These are phyloP conservation scores for Antarctomyces pellizariae DNA, from an alignment of 495 filamentous ascomycete genomes.

Conservation along the genomic window DNA sequence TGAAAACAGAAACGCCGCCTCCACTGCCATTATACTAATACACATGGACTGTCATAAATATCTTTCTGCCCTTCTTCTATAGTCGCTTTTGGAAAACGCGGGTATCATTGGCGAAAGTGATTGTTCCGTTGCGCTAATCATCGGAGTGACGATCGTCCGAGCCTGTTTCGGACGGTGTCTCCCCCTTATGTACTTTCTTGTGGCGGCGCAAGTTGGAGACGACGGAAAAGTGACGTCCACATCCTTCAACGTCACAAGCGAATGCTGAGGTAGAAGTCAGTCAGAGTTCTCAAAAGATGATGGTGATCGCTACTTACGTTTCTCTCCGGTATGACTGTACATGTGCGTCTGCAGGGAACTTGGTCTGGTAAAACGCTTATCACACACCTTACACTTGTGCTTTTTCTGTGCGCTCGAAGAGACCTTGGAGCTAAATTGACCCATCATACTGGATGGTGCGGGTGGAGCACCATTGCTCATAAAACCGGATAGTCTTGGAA, in stretches of 20 bases:
- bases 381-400: conserved; percentile 98
- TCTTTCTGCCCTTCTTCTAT: too few species aligned
- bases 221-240: conserved; percentile 90
- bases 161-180: conserved; percentile 25
- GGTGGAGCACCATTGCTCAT: conserved; percentile 45
- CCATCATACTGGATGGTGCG: conserved; percentile 93
- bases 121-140: too few species aligned
- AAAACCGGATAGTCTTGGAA: conserved; percentile 55
- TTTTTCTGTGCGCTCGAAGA: conserved; percentile 95
- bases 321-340: conserved; percentile 98
- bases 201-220: conserved; percentile 90
- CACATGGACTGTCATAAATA: too few species aligned
- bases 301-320: conserved; percentile 43
- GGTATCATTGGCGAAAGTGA: too few species aligned
- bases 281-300: neutral
- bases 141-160: conserved; percentile 14
- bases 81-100: too few species aligned
- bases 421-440: conserved; percentile 93
- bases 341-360: conserved; percentile 96
- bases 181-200: conserved; percentile 88
- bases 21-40: too few species aligned
- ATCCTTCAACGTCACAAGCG: conserved; percentile 82
- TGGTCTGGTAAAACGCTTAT: conserved; percentile 92
- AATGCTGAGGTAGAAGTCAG: conserved; percentile 39
- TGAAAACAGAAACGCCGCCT: too few species aligned